Evolutionary conservation across 1,284 basidiomycete species (phyloP), one percentile per base, ranked within the genome.

Genomic region (Neonothopanus nambi): DNA sequence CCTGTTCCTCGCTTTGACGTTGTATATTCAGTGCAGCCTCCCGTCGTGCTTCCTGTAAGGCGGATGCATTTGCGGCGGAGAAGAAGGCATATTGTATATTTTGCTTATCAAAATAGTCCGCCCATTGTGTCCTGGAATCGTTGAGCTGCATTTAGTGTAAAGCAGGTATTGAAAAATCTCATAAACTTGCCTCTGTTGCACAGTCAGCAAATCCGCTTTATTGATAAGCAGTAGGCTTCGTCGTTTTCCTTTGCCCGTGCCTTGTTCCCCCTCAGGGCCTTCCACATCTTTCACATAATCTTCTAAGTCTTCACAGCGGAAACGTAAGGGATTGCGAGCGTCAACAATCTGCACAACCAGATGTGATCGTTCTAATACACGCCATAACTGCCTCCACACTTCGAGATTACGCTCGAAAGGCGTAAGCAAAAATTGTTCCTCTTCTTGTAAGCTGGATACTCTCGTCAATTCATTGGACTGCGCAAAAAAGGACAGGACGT

Each of bases 401-500:
- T 97, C 94, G 21, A 98, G 75, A 67, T 98, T 98, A 49, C 95
- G 89, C 68, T 98, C 95, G 63, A 97, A 98, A 0, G 95, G 95
- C 0, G 95, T 98, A 8, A 98, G 74, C 9, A 98, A 80, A 33
- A 98, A 83, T 36, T 83, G 80, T 57, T 91, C 85, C 56, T 81
- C 77, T 58, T 94, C 91, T 67, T 93, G 89, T 21, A 94, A 72
- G 51, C 91, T 93, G 57, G 21, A 23, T 21, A 52, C 21, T 35
- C 53, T 30, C 38, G 55, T 35, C 26, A 15, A 15, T 39, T 40
- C 56, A 33, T 57, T 38, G 26, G 48, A 52, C 33, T 35, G 28
- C 26, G 49, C 17, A 48, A 17, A 26, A 52, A 51, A 24, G 18
- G 44, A 35, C 48, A 33, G 51, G 36, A 63, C 67, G 44, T 69